phyloP scores from a whole-genome alignment of 257 asterid species.

The Rhazya stricta region DNA sequence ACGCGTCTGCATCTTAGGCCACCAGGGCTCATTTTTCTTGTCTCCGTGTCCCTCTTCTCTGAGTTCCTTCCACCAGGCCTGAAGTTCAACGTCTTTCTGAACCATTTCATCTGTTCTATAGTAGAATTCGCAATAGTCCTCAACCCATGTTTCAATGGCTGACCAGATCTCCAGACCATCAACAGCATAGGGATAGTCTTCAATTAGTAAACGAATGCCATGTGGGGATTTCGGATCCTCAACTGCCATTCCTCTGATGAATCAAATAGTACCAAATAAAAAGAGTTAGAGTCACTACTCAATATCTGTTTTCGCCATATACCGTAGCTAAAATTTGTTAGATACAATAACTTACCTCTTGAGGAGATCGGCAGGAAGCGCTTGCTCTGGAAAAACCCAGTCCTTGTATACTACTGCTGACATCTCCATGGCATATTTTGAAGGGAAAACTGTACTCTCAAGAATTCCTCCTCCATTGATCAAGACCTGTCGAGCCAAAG shows the following conservation, averaged over 20 bases:
- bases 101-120: slow-evolving; percentile 23
- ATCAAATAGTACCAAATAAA: neutral
- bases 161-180: slow-evolving; percentile 37
- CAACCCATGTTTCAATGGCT: slow-evolving; percentile 30
- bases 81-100: slow-evolving; percentile 28
- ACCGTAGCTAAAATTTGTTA: too few species aligned
- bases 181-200: slow-evolving; percentile 34
- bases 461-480: slow-evolving; percentile 25
- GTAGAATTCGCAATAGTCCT: slow-evolving; percentile 26
- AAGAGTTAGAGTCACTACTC: neutral
- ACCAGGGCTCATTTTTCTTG: slow-evolving; percentile 31
- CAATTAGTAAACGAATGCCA: slow-evolving; percentile 27
- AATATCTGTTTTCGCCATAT: too few species aligned
- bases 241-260: slow-evolving; percentile 32
- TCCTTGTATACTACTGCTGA: slow-evolving; percentile 23
- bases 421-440: slow-evolving; percentile 30
- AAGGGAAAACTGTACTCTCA: slow-evolving; percentile 21
- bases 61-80: slow-evolving; percentile 32
- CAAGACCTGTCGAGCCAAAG: slow-evolving; percentile 25
- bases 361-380: slow-evolving; percentile 35
- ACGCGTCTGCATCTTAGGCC: slow-evolving; percentile 30
- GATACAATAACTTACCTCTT: slow-evolving; percentile 20
- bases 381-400: slow-evolving; percentile 34
- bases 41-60: slow-evolving; percentile 32
- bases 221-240: slow-evolving; percentile 23